Base-by-base conservation (phyloP, 179 eudicot species). In the Spinacia oleracea region DNA sequence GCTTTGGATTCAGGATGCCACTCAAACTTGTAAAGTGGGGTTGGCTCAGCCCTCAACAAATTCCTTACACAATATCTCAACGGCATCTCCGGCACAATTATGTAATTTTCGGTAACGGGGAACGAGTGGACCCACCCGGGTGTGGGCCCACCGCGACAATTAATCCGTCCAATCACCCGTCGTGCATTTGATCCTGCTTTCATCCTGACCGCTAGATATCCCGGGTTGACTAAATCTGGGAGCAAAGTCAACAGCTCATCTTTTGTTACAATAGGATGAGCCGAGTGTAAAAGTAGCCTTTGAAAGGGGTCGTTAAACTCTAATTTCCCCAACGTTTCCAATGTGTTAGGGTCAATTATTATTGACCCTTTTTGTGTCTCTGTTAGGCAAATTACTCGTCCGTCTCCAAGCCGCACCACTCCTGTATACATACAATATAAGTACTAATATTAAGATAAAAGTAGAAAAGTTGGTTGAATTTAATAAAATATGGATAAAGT, bases 71-170 rank as follows among this genome's bases (percentile, higher is more conserved):
- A 88, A 79, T 96, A 93, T 78, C 99, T 88, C 80, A 96, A 80
- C 7, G 99, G 94, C 99, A 96, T 96, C 81, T 96, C 99, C 3
- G 99, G 99, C 48, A 96, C 93, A 46, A 96, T 75, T 10, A 96
- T 85, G 66, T 90, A 93, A 77, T 91, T 89, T 48, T 96, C 96
- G 0, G 98, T 96, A 79, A 91, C 92, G 0, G 99, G 93, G 45
- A 93, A 96, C 7, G 99, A 96, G 83, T 96, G 99, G 76, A 93
- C 99, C 99, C 98, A 96, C 9, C 99, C 98, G 0, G 98, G 97
- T 0, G 96, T 82, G 0, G 92, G 94, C 16, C 99, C 94, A 0
- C 97, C 98, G 9, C 92, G 85, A 68, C 98, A 96, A n/a, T 82
- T 81, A 0, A 90, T 91, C 72, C 98, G 78, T 0, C 98, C 99